A percentile compares a stretch with the other conserved stretches of the same genome.
Evolutionary conservation across 371 early-diverging fungal species (phyloP).

Genomic region (Hamiltosporidium magnivora): DNA sequence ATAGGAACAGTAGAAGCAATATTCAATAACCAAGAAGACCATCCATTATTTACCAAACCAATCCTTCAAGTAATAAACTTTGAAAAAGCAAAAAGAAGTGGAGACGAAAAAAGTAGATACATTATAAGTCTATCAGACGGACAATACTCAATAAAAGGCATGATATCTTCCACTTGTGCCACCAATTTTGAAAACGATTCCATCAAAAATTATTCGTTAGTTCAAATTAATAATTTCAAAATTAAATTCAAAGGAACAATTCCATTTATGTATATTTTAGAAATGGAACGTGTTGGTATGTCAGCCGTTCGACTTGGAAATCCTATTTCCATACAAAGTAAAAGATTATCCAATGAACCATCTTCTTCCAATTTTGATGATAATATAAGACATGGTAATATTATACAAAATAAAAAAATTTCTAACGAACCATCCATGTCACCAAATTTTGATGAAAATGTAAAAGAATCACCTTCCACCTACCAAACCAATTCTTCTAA

Average conservation of each 20-base stretch:
- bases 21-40: slow-evolving; percentile 27
- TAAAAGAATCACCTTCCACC: no score
- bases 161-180: slow-evolving; percentile 26
- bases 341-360: background rate
- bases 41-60: slow-evolving; percentile 33
- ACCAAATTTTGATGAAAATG: no score
- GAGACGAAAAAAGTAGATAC: slow-evolving; percentile 19
- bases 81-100: slow-evolving; percentile 1
- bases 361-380: no score
- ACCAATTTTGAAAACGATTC: slow-evolving; percentile 16
- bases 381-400: no score
- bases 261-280: slow-evolving; percentile 34
- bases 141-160: slow-evolving; percentile 30
- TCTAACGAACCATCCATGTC: no score
- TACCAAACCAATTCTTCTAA: no score
- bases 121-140: slow-evolving; percentile 34
- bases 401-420: no score
- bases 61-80: slow-evolving; percentile 33
- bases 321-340: slow-evolving; percentile 15
- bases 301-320: slow-evolving; percentile 21
- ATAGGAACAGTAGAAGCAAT: slow-evolving; percentile 39
- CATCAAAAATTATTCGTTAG: slow-evolving; percentile 16
- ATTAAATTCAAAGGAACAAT: slow-evolving; percentile 21
- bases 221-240: slow-evolving; percentile 27
- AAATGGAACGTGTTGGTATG: background rate